These are phyloP conservation scores for Podaxis sp. DNA, from an alignment of 768 basidiomycete genomes.

Conservation along the genomic window DNA sequence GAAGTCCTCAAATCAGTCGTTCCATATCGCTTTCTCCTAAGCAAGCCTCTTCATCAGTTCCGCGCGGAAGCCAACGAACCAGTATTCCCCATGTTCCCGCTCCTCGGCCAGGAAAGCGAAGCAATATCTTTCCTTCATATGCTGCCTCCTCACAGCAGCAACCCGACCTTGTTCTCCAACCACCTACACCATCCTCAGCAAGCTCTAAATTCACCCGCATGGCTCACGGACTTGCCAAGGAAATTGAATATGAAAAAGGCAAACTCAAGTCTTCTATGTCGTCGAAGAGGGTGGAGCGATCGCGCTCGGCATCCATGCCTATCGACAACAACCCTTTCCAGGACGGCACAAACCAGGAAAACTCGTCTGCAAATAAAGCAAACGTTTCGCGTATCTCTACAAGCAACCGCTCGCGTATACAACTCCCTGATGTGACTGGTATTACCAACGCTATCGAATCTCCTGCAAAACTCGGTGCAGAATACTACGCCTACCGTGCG, in stretches of 20 bases:
- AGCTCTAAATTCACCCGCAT: conserved; percentile 62
- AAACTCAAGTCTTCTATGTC: conserved; percentile 11
- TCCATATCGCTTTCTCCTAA: conserved; percentile 21
- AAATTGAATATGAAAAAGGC: conserved; percentile 44
- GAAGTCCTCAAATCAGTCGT: conserved; percentile 37
- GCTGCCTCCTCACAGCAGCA: conserved; percentile 30
- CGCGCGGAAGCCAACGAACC: neutral
- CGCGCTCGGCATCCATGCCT: conserved; percentile 17
- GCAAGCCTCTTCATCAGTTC: conserved; percentile 12
- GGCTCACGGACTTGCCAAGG: conserved; percentile 54
- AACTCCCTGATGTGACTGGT: conserved; percentile 83
- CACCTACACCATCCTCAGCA: conserved; percentile 57
- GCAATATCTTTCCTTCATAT: conserved; percentile 28
- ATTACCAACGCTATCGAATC: conserved; percentile 76
- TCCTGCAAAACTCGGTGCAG: conserved; percentile 56
- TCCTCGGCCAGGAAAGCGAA: conserved; percentile 32
- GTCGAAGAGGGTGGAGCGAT: neutral
- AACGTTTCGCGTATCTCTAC: conserved; percentile 8
- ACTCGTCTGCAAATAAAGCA: conserved; percentile 17
- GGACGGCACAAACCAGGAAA: conserved; percentile 26
- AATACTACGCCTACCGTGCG: conserved; percentile 50
- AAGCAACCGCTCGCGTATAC: conserved; percentile 39
- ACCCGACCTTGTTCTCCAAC: conserved; percentile 54
- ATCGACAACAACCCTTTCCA: conserved; percentile 38
- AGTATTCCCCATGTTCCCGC: conserved; percentile 25